A percentile compares a stretch with the other conserved stretches of the same genome.
These are phyloP conservation scores for Porpolomopsis calyptriformis DNA, from an alignment of 768 basidiomycete species.

Conservation along the genomic window DNA sequence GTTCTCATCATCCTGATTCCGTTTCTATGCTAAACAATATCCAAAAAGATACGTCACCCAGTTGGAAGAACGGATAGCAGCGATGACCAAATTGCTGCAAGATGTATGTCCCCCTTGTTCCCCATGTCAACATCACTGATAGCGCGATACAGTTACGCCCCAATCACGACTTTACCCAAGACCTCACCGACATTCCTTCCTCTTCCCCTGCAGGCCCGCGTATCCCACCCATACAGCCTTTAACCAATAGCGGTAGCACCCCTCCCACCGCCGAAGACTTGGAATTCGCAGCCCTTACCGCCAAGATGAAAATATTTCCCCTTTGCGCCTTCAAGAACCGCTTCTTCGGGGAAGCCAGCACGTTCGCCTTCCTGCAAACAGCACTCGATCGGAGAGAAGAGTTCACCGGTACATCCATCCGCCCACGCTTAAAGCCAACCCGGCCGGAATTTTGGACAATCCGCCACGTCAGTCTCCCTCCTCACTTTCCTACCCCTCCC, in stretches of 20 bases:
- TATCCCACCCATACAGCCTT: not conserved
- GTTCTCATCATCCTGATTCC: too few relatives aligned
- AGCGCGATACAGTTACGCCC: not conserved
- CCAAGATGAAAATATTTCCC: slow-evolving; percentile 28
- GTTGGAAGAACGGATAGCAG: not conserved
- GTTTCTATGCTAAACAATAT: too few relatives aligned
- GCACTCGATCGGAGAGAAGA: slow-evolving; percentile 49
- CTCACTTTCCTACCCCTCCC: not conserved
- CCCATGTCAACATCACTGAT: not conserved
- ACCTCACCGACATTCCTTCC: not conserved
- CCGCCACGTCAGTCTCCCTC: not conserved
- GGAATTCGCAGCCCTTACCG: slow-evolving; percentile 4
- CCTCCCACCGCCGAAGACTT: slow-evolving; percentile 17
- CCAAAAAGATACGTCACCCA: slow-evolving; percentile 4
- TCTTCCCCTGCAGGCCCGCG: not conserved
- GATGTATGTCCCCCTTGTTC: not conserved
- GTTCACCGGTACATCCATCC: slow-evolving; percentile 27
- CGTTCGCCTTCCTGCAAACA: slow-evolving; percentile 40
- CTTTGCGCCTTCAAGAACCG: slow-evolving; percentile 28
- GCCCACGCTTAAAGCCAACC: not conserved
- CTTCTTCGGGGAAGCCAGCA: slow-evolving; percentile 45
- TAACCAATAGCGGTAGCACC: slow-evolving; percentile 3
- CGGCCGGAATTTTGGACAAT: not conserved
- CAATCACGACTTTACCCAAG: not conserved
- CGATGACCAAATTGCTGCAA: slow-evolving; percentile 2